Evolutionary conservation across 345 rosid species (phyloP).

Genomic region (Murraya koenigii): DNA sequence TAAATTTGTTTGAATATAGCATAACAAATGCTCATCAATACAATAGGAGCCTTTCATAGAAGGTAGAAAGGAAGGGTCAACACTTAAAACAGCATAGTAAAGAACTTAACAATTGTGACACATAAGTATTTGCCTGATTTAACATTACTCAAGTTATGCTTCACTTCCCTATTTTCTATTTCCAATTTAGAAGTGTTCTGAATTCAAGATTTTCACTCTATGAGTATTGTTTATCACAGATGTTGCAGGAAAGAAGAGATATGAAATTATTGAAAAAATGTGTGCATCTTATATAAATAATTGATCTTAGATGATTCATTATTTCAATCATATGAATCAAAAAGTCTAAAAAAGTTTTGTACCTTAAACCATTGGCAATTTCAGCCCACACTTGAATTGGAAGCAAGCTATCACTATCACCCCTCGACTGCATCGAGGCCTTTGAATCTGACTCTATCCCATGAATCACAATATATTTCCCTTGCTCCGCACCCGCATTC

Average conservation of each 20-base stretch:
- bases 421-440: slow-evolving; percentile 90
- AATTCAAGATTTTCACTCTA: not conserved
- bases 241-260: not conserved
- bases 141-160: not conserved
- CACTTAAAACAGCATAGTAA: not conserved
- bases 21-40: not conserved
- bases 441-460: slow-evolving; percentile 93
- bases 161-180: not conserved
- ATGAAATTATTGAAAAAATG: not conserved
- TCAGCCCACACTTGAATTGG: slow-evolving; percentile 68
- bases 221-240: too few relatives aligned
- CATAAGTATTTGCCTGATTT: not conserved
- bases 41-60: not conserved
- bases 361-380: slow-evolving; percentile 62
- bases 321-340: not conserved
- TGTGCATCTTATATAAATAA: not conserved
- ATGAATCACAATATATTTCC: slow-evolving; percentile 82
- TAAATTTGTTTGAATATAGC: not conserved
- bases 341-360: not conserved
- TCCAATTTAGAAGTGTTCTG: not conserved
- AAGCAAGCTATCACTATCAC: slow-evolving; percentile 81
- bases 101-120: not conserved
- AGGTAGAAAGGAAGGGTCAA: not conserved
- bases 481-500: slow-evolving; percentile 69
- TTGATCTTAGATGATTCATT: not conserved